These are phyloP conservation scores for Fusarium tricinctum DNA, from an alignment of 2,329 filamentous ascomycete genomes.

Conservation along the genomic window DNA sequence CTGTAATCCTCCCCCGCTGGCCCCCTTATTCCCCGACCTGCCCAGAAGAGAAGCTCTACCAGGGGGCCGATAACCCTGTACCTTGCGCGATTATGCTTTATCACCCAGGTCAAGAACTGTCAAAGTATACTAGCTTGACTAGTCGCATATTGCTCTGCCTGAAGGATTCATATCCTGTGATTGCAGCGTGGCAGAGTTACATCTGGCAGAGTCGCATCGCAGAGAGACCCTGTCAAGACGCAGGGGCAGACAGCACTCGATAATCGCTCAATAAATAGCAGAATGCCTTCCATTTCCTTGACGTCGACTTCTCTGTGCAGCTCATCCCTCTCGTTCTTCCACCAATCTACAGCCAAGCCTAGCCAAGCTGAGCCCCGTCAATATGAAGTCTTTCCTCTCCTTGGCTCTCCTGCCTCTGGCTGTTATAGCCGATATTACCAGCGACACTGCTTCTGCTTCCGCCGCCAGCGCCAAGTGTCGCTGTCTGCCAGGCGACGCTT, in stretches of 20 bases:
- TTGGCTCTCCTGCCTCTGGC: slow-evolving; percentile 34
- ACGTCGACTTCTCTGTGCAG: background rate
- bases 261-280: slow-evolving; percentile 12
- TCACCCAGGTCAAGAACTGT: background rate
- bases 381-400: slow-evolving; percentile 39
- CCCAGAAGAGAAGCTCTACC: background rate
- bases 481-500: slow-evolving; percentile 64
- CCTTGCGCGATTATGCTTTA: background rate
- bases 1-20: no score
- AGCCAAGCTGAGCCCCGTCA: slow-evolving; percentile 7
- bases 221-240: background rate
- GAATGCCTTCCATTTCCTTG: background rate
- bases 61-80: background rate
- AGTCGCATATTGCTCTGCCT: background rate
- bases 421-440: slow-evolving; percentile 15
- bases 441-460: background rate
- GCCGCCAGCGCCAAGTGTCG: slow-evolving; percentile 53
- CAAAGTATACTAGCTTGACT: background rate
- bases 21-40: background rate
- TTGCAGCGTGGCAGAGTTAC: no score
- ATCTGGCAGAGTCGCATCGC: no score
- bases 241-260: background rate
- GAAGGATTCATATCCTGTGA: background rate
- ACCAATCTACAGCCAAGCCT: background rate
- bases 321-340: slow-evolving; percentile 7